Base-by-base conservation (phyloP, 1,284 basidiomycete genomes). In the Rhodotorula sp. region DNA sequence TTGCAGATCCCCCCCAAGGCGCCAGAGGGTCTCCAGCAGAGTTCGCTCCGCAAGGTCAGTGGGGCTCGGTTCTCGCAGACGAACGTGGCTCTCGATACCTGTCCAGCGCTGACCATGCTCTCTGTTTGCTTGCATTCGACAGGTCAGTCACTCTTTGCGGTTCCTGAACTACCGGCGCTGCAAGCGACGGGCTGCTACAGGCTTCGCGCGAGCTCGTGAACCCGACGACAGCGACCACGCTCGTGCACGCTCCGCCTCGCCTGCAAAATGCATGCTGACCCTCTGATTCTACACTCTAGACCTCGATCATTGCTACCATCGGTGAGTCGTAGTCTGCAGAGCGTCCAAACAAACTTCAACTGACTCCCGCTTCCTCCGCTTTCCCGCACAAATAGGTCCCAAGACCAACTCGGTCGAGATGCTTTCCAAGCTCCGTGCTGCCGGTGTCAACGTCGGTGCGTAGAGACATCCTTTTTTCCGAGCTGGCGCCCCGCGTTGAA, bases 301-400 rank as follows among this genome's bases (percentile, higher is more conserved):
- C 93, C 26, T 86, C 91, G 72, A 97, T 98, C 84, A 97, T 98
- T 81, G 94, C 93, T 71, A 98, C 94, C 73, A 98, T 98, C 80
- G 94, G 93, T 92, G 78, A 48, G 78, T 39, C 34, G 34, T 10
- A 39, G 34, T 39, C 34, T 39, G 34, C n/a, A n/a, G n/a, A n/a
- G 10, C 34, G 34, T 39, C 34, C 6, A 39, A 39, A 39, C 34
- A 39, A 39, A 39, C 34, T 39, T 39, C 39, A 26, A 29, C 43
- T 43, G n/a, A 34, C 29, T 39, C 58, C 39, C 52, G 46, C 56
- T 51, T 16, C 31, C 15, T 39, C 43, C 47, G n/a, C 54, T 34
- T 29, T 15, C 57, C 21, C 52, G 54, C 29, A 14, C n/a, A 15
- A 26, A 56, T 76, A 93, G 91, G 91, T 66, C 94, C 95, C 76